Evolutionary conservation across 345 rosid species (phyloP), one percentile per base, ranked within the genome.

Genomic region (Syzygium oleosum): DNA sequence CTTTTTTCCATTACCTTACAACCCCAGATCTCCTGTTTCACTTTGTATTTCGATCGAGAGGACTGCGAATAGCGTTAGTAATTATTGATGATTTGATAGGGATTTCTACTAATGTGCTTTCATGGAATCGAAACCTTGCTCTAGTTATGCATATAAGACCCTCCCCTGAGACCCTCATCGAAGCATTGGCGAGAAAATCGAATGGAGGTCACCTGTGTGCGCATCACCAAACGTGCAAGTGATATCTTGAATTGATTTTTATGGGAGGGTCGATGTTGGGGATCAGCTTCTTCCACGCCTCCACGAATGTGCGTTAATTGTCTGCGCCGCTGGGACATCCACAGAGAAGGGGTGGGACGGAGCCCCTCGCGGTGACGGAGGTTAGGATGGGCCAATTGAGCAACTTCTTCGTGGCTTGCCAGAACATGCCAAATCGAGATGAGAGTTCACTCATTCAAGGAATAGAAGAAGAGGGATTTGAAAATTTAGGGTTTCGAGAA

Each of bases 331-430:
- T 0, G 61, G 12, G 23, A 23, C 61, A 23, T 56, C 1, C n/a
- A 9, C 13, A 23, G 61, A 23, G 61, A 56, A 56, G 61, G n/a
- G 61, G 12, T 56, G 23, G 61, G 61, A 56, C 0, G 5, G n/a
- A 27, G n/a, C 61, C n/a, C n/a, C 61, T 9, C 1, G n/a, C 0
- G 1, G 12, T 0, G 61, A 22, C n/a, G 23, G 9, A 56, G 61
- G n/a, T 23, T 27, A 56, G 61, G n/a, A 56, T 56, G n/a, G 4
- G 23, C 61, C 61, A 56, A 27, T 3, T 27, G 61, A 56, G n/a
- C 61, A 9, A 12, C 61, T 56, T 0, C 61, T 23, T 23, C n/a
- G 61, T 56, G 13, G 1, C 4, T 56, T 56, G 61, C 61, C n/a
- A 56, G 9, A 23, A 23, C 61, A 0, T 56, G 61, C n/a, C n/a